Conservation (phyloP, 257 asterid species). For the Rubia yunnanensis region DNA sequence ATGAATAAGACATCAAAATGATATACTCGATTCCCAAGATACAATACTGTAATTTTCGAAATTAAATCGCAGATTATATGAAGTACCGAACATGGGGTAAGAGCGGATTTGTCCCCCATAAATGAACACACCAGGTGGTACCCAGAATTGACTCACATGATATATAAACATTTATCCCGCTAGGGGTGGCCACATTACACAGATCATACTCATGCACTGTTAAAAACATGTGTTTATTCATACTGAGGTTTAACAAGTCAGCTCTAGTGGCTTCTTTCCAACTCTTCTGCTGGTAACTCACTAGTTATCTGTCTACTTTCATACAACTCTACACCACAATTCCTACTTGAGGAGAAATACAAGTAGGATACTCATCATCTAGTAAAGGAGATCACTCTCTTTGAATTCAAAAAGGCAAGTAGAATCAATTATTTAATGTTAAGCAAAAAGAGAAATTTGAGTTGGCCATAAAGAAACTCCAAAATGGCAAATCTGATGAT, state of each 20-base stretch:
- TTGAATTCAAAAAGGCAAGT: background rate
- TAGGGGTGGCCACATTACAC: background rate
- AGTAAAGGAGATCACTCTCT: background rate
- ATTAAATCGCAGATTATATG: background rate
- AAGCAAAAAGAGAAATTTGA: background rate
- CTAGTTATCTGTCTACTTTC: background rate
- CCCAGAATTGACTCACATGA: background rate
- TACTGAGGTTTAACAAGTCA: background rate
- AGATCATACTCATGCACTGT: background rate
- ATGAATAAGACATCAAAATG: background rate
- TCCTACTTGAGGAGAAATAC: background rate
- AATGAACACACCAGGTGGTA: background rate
- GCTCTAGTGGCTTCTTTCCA: background rate
- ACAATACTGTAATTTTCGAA: background rate
- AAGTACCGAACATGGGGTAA: background rate
- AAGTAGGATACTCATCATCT: background rate
- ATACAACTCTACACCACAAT: background rate
- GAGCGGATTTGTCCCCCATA: background rate
- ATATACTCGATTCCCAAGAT: background rate
- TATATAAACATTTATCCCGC: background rate
- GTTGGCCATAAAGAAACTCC: background rate
- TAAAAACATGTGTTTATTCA: background rate
- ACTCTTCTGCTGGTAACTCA: too few species aligned
- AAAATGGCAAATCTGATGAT: background rate
- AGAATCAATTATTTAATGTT: background rate